Conservation (phyloP, 305 asterid genomes). For the Fraxinus dipetala region DNA sequence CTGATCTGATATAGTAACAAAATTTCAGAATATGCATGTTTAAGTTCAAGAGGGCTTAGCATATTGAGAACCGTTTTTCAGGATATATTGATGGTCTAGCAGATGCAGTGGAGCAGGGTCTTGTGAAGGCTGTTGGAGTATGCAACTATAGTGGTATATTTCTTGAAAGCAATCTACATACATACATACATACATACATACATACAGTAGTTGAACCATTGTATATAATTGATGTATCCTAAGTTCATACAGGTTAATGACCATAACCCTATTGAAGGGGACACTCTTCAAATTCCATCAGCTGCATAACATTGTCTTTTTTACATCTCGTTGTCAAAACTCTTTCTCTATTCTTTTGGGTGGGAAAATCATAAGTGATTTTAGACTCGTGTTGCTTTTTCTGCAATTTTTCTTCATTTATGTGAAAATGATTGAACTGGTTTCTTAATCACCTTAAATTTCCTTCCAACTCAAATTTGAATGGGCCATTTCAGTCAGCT, state of each 20-base stretch:
- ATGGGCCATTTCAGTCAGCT: background rate
- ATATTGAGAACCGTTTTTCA: conserved; percentile 29
- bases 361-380: background rate
- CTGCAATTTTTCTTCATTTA: background rate
- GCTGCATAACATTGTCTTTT: background rate
- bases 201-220: background rate
- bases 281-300: background rate
- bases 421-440: background rate
- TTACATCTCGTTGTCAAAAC: background rate
- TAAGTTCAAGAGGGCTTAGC: conserved; percentile 17
- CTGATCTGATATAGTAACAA: background rate
- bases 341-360: background rate
- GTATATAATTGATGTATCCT: background rate
- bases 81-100: conserved; percentile 91
- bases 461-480: background rate
- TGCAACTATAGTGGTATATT: conserved; percentile 72
- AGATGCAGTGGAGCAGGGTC: conserved; percentile 96
- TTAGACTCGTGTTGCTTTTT: background rate
- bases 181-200: background rate
- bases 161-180: background rate
- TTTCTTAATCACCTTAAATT: background rate
- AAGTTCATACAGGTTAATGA: background rate
- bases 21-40: conserved; percentile 3
- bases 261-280: background rate
- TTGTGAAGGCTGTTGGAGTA: conserved; percentile 91